A percentile compares a stretch with the other conserved stretches of the same genome.
Conservation (phyloP, 2,329 filamentous ascomycete genomes). For the Trichophyton verrucosum region DNA sequence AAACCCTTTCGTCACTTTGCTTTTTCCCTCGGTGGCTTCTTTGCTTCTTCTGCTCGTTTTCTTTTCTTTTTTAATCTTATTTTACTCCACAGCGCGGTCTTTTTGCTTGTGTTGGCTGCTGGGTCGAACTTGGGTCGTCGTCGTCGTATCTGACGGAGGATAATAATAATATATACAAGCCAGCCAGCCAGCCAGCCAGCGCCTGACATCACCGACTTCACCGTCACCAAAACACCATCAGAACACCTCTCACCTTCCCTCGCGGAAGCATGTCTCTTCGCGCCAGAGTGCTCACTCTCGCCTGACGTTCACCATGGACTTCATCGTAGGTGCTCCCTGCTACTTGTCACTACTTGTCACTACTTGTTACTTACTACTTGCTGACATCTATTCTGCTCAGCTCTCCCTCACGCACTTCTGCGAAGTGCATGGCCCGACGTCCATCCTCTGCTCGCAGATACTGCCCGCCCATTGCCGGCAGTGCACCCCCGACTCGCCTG, state of each 20-base stretch:
- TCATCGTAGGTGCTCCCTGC: constrained; percentile 28
- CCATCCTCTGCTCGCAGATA: constrained; percentile 50
- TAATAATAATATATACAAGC: background rate
- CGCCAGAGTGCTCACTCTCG: background rate
- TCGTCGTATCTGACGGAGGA: background rate
- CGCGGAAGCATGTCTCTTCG: constrained; percentile 1
- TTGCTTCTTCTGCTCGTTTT: background rate
- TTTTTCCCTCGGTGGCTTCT: background rate
- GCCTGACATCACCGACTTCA: background rate
- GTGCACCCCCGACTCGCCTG: constrained; percentile 34
- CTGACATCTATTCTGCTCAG: constrained; percentile 22
- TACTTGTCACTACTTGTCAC: background rate
- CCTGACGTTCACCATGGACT: constrained; percentile 26
- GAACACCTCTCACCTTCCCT: background rate
- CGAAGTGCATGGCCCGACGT: constrained; percentile 50
- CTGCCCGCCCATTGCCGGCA: constrained; percentile 42
- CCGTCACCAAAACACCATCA: background rate
- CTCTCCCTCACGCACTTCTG: constrained; percentile 52
- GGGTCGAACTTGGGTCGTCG: background rate
- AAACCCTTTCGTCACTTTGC: background rate
- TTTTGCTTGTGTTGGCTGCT: background rate
- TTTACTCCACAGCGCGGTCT: background rate
- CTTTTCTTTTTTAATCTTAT: constrained; percentile 2
- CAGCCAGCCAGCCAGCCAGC: no score
- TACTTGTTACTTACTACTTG: background rate